Evolutionary conservation across 1,139 yeast genomes (phyloP).

Genomic region (Scheffersomyces insectosa): DNA sequence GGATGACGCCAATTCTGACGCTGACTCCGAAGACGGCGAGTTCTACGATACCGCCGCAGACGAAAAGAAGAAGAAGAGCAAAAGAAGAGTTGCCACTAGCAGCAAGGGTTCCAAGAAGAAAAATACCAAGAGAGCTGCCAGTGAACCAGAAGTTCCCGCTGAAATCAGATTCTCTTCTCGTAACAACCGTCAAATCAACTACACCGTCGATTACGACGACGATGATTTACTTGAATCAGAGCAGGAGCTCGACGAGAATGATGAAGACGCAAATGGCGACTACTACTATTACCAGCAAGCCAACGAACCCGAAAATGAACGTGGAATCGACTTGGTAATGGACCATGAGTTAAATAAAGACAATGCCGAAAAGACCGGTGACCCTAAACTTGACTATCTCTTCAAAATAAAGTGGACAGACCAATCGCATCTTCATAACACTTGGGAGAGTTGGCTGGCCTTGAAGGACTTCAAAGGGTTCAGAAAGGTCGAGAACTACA

Average conservation of each 20-base stretch:
- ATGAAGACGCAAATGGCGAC: conserved; percentile 30
- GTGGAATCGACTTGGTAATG: conserved; percentile 52
- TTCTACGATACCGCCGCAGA: conserved; percentile 1
- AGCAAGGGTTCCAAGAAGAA: conserved; percentile 7
- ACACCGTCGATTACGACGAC: conserved; percentile 71
- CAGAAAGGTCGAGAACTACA: conserved; percentile 87
- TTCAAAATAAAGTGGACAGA: conserved; percentile 86
- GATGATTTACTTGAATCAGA: conserved; percentile 62
- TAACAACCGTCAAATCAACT: conserved; percentile 67
- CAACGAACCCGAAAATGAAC: conserved; percentile 36
- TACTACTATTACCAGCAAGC: conserved; percentile 43
- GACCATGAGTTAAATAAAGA: conserved; percentile 50
- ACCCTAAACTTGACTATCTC: conserved; percentile 60
- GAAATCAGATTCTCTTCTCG: conserved; percentile 78
- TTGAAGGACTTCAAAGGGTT: conserved; percentile 66
- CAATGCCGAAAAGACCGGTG: conserved; percentile 41
- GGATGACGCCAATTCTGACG: conserved; percentile 28
- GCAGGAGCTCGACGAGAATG: conserved; percentile 43
- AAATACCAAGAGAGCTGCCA: conserved; percentile 6
- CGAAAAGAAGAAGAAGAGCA: conserved; percentile 11
- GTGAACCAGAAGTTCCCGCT: conserved; percentile 18
- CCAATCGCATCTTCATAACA: conserved; percentile 87
- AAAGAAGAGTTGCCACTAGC: conserved; percentile 1
- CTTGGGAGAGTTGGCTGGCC: conserved; percentile 80
- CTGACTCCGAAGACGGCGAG: conserved; percentile 27